Evolutionary conservation across 768 basidiomycete species (phyloP).

Genomic region (Auricularia sp.): DNA sequence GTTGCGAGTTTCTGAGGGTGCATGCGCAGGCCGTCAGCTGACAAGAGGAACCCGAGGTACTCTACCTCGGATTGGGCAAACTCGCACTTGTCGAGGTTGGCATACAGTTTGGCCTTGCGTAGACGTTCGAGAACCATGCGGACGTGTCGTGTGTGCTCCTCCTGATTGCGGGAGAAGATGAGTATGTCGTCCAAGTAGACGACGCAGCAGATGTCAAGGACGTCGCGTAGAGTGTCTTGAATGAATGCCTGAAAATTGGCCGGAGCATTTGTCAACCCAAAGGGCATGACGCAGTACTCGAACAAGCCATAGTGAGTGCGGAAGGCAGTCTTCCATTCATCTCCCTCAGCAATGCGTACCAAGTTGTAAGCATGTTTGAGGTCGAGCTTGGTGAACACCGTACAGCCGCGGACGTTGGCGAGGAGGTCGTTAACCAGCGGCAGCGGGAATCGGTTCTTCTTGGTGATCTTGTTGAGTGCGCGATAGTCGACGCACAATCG

Average conservation of each 20-base stretch:
- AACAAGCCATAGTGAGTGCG: slow-evolving; percentile 23
- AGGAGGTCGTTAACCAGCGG: slow-evolving; percentile 28
- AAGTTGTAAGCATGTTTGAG: slow-evolving; percentile 13
- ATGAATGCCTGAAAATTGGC: slow-evolving; percentile 35
- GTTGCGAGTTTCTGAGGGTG: slow-evolving; percentile 17
- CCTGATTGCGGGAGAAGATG: slow-evolving; percentile 26
- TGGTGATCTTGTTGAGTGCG: slow-evolving; percentile 21
- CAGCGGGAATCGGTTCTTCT: slow-evolving; percentile 24
- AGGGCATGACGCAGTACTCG: slow-evolving; percentile 32
- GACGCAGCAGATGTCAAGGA: slow-evolving; percentile 26
- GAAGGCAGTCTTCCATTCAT: slow-evolving; percentile 16
- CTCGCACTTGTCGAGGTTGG: slow-evolving; percentile 28
- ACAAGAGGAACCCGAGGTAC: slow-evolving; percentile 10
- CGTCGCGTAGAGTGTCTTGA: slow-evolving; percentile 10
- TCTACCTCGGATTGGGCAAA: slow-evolving; percentile 12
- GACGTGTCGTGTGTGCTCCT: slow-evolving; percentile 26
- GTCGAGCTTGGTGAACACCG: slow-evolving; percentile 13
- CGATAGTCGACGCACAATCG: slow-evolving; percentile 22
- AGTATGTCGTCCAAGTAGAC: slow-evolving; percentile 37
- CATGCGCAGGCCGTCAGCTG: slow-evolving; percentile 5
- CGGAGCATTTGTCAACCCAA: slow-evolving; percentile 29
- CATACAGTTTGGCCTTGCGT: slow-evolving; percentile 16
- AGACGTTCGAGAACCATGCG: slow-evolving; percentile 24
- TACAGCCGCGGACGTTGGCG: slow-evolving; percentile 18
- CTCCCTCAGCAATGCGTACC: slow-evolving; percentile 11